phyloP scores from a whole-genome alignment of 2,329 filamentous ascomycete species.

The Lasiodiplodia sp. region DNA sequence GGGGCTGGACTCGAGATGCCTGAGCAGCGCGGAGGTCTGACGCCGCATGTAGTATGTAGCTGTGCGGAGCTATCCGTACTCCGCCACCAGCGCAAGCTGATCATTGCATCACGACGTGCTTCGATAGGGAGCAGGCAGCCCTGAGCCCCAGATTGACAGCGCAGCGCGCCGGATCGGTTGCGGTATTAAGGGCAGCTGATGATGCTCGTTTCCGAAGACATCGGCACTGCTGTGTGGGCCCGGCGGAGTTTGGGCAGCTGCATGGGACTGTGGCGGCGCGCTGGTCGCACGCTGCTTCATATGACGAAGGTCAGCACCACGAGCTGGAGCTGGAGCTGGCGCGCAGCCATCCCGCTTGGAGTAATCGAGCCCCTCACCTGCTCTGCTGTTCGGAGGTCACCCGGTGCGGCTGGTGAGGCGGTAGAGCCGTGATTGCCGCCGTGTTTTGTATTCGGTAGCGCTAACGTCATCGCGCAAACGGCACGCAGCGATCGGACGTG shows the following conservation, averaged over 20 bases:
- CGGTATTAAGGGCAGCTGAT: constrained; percentile 11
- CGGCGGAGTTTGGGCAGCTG: neutral
- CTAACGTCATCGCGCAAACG: constrained; percentile 19
- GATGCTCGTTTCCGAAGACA: constrained; percentile 5
- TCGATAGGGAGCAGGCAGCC: neutral
- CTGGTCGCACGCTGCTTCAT: neutral
- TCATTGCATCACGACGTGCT: constrained; percentile 25
- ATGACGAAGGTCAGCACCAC: constrained; percentile 6
- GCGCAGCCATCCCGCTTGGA: constrained; percentile 15
- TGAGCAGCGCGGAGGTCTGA: constrained; percentile 6
- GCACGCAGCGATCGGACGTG: constrained; percentile 25
- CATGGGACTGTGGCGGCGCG: constrained; percentile 4
- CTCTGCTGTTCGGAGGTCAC: constrained; percentile 11
- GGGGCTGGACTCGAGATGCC: constrained; percentile 18
- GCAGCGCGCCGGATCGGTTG: neutral
- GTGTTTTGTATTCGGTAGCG: constrained; percentile 2
- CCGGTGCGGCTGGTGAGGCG: constrained; percentile 2
- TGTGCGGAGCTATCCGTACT: constrained; percentile 9
- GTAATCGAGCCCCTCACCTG: constrained; percentile 18
- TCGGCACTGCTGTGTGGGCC: constrained; percentile 7
- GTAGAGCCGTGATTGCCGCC: constrained; percentile 30
- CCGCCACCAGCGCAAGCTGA: constrained; percentile 14
- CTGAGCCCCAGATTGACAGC: neutral
- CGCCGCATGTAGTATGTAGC: constrained; percentile 5
- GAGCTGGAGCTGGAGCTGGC: neutral